Evolutionary conservation across 495 filamentous ascomycete genomes (phyloP).

Genomic region (Bryoglossum gracile): DNA sequence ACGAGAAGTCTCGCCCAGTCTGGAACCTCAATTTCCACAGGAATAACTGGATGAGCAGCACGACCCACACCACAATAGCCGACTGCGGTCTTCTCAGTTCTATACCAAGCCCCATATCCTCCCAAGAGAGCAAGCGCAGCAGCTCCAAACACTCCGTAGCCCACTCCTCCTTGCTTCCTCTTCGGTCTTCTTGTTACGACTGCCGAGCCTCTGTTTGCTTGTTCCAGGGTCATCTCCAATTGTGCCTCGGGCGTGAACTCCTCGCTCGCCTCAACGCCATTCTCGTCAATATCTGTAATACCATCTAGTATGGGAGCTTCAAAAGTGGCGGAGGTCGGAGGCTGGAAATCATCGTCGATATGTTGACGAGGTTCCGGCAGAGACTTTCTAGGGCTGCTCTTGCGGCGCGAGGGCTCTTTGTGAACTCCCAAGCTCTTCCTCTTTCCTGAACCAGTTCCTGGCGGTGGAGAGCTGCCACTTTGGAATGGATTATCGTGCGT

Average conservation of each 20-base stretch:
- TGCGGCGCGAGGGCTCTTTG: slow-evolving; percentile 10
- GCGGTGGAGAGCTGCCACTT: slow-evolving; percentile 51
- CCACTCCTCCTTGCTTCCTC: slow-evolving; percentile 22
- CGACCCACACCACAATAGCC: slow-evolving; percentile 89
- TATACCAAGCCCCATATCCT: slow-evolving; percentile 75
- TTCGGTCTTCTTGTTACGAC: slow-evolving; percentile 23
- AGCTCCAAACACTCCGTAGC: slow-evolving; percentile 29
- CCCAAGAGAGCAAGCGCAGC: slow-evolving; percentile 59
- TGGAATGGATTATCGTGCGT: slow-evolving; percentile 92
- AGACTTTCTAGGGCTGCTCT: slow-evolving; percentile 10
- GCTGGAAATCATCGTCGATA: slow-evolving; percentile 30
- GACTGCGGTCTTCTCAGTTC: slow-evolving; percentile 88
- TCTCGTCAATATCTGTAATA: slow-evolving; percentile 19
- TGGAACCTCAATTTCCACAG: slow-evolving; percentile 41
- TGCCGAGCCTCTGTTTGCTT: slow-evolving; percentile 36
- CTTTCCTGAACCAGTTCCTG: slow-evolving; percentile 15
- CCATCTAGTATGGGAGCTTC: slow-evolving; percentile 28
- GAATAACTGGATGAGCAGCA: slow-evolving; percentile 40
- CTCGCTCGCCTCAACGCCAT: slow-evolving; percentile 58
- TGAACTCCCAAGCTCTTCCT: slow-evolving; percentile 11
- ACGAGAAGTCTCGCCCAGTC: slow-evolving; percentile 57
- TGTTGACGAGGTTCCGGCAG: slow-evolving; percentile 10
- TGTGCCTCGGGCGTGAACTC: slow-evolving; percentile 93
- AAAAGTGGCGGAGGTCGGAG: slow-evolving; percentile 36
- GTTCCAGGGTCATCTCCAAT: slow-evolving; percentile 61